These are phyloP conservation scores for Pythium biforme DNA, from an alignment of 352 stramenopile species.

Conservation along the genomic window DNA sequence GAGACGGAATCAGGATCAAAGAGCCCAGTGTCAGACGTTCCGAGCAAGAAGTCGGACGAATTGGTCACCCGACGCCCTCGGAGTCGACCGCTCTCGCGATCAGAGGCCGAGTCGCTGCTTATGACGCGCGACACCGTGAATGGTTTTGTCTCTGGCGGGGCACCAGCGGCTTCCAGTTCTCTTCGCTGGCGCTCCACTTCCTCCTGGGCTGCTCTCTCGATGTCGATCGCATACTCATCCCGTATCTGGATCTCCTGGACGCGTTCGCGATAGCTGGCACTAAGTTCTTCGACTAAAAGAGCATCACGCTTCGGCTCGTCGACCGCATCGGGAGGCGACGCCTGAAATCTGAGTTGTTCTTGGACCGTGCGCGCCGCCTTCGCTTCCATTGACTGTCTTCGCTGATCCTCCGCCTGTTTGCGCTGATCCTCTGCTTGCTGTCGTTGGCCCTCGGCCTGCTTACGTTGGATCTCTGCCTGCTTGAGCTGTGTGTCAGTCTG, in stretches of 20 bases:
- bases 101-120: conserved; percentile 2
- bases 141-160: neutral
- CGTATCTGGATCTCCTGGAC: conserved; percentile 9
- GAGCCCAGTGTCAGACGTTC: neutral
- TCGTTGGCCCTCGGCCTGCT: neutral
- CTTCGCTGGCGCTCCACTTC: conserved; percentile 19
- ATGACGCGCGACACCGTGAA: conserved; percentile 1
- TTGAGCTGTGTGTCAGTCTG: neutral
- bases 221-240: conserved; percentile 21
- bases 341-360: conserved; percentile 1
- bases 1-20: conserved; percentile 5
- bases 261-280: conserved; percentile 9
- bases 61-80: neutral
- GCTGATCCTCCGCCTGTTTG: neutral
- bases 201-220: conserved; percentile 24
- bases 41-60: neutral
- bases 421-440: neutral
- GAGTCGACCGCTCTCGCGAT: neutral
- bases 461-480: neutral
- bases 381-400: conserved; percentile 8
- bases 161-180: conserved; percentile 3
- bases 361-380: conserved; percentile 2
- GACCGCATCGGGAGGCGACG: neutral
- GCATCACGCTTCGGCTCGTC: neutral
- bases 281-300: neutral